Evolutionary conservation across 129 eudicot species (phyloP).

Genomic region (Tagetes erecta): DNA sequence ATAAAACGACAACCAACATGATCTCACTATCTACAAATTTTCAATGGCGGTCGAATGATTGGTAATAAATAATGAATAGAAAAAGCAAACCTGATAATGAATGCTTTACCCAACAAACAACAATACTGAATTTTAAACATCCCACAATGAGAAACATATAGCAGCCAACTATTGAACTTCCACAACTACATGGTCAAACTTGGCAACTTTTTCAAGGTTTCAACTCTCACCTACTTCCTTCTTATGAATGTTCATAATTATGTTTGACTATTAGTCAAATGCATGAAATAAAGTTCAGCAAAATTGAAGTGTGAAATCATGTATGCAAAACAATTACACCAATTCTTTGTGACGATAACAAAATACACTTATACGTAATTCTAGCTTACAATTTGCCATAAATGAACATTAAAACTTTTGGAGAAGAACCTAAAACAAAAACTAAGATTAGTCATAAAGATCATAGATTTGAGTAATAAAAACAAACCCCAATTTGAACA

Average conservation of each 20-base stretch:
- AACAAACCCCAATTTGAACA: neutral
- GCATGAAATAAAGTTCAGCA: neutral
- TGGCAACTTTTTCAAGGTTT: constrained; percentile 31
- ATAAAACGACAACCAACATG: constrained; percentile 29
- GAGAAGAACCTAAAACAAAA: neutral
- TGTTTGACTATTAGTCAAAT: constrained; percentile 16
- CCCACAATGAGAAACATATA: constrained; percentile 27
- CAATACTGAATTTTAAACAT: constrained; percentile 4
- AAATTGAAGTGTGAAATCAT: neutral
- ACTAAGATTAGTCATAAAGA: neutral
- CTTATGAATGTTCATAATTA: constrained; percentile 8
- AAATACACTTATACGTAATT: neutral
- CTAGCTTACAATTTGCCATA: neutral
- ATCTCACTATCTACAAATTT: constrained; percentile 19
- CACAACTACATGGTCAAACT: constrained; percentile 31
- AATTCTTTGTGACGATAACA: neutral
- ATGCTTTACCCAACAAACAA: constrained; percentile 25
- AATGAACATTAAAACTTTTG: neutral
- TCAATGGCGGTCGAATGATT: constrained; percentile 15
- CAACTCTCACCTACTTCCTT: constrained; percentile 10
- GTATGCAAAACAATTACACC: constrained; percentile 1
- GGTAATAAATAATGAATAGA: neutral
- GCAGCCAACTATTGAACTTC: constrained; percentile 16
- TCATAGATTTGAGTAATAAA: neutral
- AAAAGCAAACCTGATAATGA: constrained; percentile 19